Base-by-base conservation (phyloP, 2,329 filamentous ascomycete species). In the Tolypocladium pustulatum region DNA sequence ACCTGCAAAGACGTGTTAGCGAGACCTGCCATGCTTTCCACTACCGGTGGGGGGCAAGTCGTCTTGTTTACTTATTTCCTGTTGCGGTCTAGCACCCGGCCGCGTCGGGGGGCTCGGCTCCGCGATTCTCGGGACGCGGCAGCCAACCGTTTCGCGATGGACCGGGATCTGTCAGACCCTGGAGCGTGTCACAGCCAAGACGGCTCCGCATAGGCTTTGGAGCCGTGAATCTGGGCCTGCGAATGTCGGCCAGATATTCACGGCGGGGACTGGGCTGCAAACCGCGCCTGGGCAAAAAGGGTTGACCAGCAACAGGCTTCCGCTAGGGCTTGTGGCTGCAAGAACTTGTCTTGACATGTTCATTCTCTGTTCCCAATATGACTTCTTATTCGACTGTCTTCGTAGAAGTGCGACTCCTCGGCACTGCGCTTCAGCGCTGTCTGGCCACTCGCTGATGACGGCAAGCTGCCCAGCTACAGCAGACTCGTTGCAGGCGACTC, bases 41-140 rank as follows among this genome's bases (percentile, higher is more conserved):
- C 6, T 32, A 32, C 40, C 5, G 32, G 22, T 41, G 10, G 41
- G 10, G n/a, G 5, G n/a, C n/a, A n/a, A n/a, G 10, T 12, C 38
- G 30, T 58, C 66, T 72, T 78, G 75, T 80, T 80, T 80, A 78
- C 75, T 70, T 69, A 68, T 72, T 77, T 65, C 77, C 75, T 65
- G 64, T 72, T 63, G 7, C 7, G 70, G 71, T 4, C 56, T 78
- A 75, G 77, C 65, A 68, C 54, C 60, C 58, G 55, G 56, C 20
- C 43, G 56, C 59, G 63, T 61, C 59, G 62, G 58, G n/a, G 56
- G 49, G 40, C 59, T 59, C 63, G 64, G 64, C 61, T 64, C 66
- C 63, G 60, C 59, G 57, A 61, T 61, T 63, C 61, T 61, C 66
- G 65, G 66, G 54, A 54, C 32, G 62, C 62, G 43, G 61, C 58